Conservation (phyloP, 192 early-diverging fungal genomes). For the Backusella tarrabulga region DNA sequence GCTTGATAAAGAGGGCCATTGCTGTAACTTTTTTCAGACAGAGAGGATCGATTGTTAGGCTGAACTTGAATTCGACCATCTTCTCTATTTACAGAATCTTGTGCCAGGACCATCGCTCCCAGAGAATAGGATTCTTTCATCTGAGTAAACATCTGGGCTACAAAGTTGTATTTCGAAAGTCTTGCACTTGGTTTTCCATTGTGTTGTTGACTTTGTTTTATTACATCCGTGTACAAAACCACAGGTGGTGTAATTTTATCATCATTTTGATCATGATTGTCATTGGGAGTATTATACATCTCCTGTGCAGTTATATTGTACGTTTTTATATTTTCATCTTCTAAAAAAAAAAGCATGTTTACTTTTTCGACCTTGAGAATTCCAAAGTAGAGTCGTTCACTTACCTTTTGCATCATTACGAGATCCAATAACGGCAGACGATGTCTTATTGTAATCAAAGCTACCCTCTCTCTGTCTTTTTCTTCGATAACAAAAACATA, state of each 20-base stretch:
- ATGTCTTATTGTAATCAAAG: background rate
- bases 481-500: background rate
- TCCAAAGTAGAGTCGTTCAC: background rate
- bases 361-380: background rate
- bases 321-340: background rate
- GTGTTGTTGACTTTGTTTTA: background rate
- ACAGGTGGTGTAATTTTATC: background rate
- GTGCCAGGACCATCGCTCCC: constrained; percentile 5
- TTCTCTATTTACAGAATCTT: constrained; percentile 5
- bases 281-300: background rate
- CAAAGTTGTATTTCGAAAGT: constrained; percentile 40
- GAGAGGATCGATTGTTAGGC: background rate
- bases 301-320: background rate
- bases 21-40: background rate
- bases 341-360: background rate
- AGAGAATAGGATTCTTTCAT: constrained; percentile 32
- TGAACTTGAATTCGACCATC: background rate
- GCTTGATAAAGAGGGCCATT: background rate
- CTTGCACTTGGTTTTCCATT: constrained; percentile 16
- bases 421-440: background rate
- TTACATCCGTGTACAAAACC: background rate
- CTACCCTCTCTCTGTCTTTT: background rate
- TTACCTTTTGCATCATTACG: background rate
- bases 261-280: background rate
- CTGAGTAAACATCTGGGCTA: constrained; percentile 38